These are phyloP conservation scores for Mycena capillaripes DNA, from an alignment of 768 basidiomycete species.

Conservation along the genomic window DNA sequence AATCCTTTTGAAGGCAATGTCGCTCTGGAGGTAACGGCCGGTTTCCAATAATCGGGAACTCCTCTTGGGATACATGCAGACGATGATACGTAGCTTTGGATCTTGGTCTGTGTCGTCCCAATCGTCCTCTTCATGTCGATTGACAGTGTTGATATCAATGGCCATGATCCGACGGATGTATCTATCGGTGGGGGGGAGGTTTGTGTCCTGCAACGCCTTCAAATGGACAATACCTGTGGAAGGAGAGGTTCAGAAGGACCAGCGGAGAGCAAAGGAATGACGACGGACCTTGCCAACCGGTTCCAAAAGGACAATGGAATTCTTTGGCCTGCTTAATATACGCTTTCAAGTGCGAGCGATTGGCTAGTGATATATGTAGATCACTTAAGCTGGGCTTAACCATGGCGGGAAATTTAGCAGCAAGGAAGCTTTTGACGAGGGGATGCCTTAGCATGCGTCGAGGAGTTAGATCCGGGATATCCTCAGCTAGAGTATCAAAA, in stretches of 20 bases:
- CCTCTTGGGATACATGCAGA: background rate
- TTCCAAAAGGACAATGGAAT: background rate
- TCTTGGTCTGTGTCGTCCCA: background rate
- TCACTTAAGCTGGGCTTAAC: background rate
- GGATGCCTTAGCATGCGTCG: background rate
- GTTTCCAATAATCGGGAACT: background rate
- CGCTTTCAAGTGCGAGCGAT: background rate
- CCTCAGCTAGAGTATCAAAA: background rate
- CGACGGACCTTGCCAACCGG: background rate
- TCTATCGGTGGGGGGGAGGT: background rate
- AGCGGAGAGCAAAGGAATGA: background rate
- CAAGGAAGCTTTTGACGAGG: background rate
- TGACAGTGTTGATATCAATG: background rate
- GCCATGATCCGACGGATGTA: background rate
- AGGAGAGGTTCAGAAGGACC: too few species aligned
- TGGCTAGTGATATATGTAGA: background rate
- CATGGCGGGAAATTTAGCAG: background rate
- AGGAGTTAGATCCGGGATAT: background rate
- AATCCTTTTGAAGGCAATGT: constrained; percentile 19
- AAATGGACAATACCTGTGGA: background rate
- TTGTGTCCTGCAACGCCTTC: background rate
- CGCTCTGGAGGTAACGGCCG: constrained; percentile 14
- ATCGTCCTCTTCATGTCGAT: background rate
- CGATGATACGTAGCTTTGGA: background rate
- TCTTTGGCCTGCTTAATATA: constrained; percentile 8